phyloP scores from a whole-genome alignment of 1,284 basidiomycete species.

The Butyriboletus appendiculatus region DNA sequence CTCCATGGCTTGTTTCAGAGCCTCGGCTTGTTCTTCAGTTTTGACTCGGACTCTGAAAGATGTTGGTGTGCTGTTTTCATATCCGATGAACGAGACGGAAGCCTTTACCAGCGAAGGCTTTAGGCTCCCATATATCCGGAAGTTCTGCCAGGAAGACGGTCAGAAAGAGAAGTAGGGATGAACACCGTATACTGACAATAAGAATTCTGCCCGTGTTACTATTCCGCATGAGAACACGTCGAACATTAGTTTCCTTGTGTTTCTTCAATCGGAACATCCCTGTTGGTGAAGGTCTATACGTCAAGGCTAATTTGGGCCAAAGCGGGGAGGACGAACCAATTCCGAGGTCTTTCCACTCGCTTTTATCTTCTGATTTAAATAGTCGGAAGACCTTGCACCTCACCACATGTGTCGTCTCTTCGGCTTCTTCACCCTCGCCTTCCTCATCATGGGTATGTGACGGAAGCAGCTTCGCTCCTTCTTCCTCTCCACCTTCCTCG shows the following conservation, averaged over 20 bases:
- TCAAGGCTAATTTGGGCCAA: background rate
- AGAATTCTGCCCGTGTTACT: slow-evolving; percentile 71
- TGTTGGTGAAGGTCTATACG: slow-evolving; percentile 28
- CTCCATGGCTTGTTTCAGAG: slow-evolving; percentile 61
- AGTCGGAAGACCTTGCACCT: slow-evolving; percentile 68
- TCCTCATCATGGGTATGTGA: slow-evolving; percentile 59
- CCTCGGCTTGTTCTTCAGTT: slow-evolving; percentile 59
- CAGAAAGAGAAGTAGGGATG: background rate
- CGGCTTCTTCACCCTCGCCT: slow-evolving; percentile 82
- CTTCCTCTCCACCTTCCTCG: slow-evolving; percentile 38
- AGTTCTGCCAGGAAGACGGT: slow-evolving; percentile 53
- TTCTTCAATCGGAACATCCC: slow-evolving; percentile 71
- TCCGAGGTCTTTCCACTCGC: slow-evolving; percentile 62
- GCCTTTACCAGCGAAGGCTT: slow-evolving; percentile 54
- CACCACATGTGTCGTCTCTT: slow-evolving; percentile 65
- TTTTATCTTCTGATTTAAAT: slow-evolving; percentile 52
- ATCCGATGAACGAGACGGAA: slow-evolving; percentile 65
- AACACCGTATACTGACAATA: slow-evolving; percentile 50
- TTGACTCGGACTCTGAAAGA: slow-evolving; percentile 67
- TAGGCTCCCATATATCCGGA: slow-evolving; percentile 56
- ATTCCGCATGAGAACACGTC: slow-evolving; percentile 67
- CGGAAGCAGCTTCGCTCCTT: slow-evolving; percentile 36
- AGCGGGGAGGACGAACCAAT: slow-evolving; percentile 45
- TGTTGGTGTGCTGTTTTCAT: slow-evolving; percentile 57
- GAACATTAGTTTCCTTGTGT: slow-evolving; percentile 56